Evolutionary conservation across 1,284 basidiomycete genomes (phyloP), one percentile per base, ranked within the genome.

Genomic region (Marasmius fiardii): DNA sequence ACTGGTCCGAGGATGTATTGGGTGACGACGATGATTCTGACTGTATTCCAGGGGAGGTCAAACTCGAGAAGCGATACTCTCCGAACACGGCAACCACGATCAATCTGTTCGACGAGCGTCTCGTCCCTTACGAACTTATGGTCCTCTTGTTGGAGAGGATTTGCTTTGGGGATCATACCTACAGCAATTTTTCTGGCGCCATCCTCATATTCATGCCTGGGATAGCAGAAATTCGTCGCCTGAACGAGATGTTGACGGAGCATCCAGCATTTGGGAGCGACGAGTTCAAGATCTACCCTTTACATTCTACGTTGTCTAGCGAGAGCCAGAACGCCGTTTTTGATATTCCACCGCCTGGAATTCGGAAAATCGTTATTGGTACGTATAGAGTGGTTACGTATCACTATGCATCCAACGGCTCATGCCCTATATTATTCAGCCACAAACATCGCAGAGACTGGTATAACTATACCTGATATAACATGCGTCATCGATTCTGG

Each of bases 401-500:
- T 20, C 44, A 37, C 28, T 31, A 4, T 31, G 28, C 28, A 31
- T 49, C 20, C 31, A 39, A 45, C 56, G 39, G 49, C 52, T 33
- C 26, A 24, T 26, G 23, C 31, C 44, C n/a, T 50, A 50, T 60
- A 12, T 43, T 56, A 45, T 52, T 18, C 56, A 88, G 86, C 87
- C 5, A 90, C 85, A 5, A 92, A 90, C 64, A 89, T 92, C 62
- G 86, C 92, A 26, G 93, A 97, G 69, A 97, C 93, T 14, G 96
- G 96, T 69, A 92, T 99, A 58, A 99, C 96, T 0, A 98, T 99
- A 57, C 96, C 96, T 4, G 97, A 99, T 65, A 93, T 98, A 56
- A 98, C 96, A 2, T 96, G 95, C 64, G 97, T 99, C 12, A 95
- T 99, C 56, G 97, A 99, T 69, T 85, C 88, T 0, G 97, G 97